Conservation (phyloP, 1,284 basidiomycete species). For the Irpex lacteus region DNA sequence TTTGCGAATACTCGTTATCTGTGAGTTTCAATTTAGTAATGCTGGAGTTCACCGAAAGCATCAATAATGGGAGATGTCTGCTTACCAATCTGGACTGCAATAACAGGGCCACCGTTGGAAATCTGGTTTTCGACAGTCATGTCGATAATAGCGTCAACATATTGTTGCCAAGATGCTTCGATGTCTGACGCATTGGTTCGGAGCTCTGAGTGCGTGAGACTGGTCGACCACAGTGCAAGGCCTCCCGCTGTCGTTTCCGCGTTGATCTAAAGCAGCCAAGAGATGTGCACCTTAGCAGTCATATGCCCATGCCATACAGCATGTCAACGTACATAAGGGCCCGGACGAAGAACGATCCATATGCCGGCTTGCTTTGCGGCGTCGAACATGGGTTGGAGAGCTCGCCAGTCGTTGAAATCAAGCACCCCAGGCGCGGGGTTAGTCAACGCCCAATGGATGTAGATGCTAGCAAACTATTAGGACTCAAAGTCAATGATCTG, state of each 20-base stretch:
- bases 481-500: not conserved
- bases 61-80: not conserved
- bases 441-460: slow-evolving; percentile 71
- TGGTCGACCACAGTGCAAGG: slow-evolving; percentile 75
- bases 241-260: slow-evolving; percentile 82
- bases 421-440: slow-evolving; percentile 75
- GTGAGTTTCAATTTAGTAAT: slow-evolving; percentile 1
- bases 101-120: slow-evolving; percentile 67
- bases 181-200: slow-evolving; percentile 72
- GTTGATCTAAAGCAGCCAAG: slow-evolving; percentile 57
- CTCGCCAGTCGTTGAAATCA: slow-evolving; percentile 69
- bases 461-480: slow-evolving; percentile 44
- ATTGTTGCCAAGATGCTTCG: slow-evolving; percentile 66
- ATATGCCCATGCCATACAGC: too few relatives aligned
- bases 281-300: too few relatives aligned
- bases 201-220: slow-evolving; percentile 61
- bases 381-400: slow-evolving; percentile 58
- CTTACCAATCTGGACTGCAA: slow-evolving; percentile 70
- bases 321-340: slow-evolving; percentile 16
- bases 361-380: slow-evolving; percentile 42
- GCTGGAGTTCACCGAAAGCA: not conserved
- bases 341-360: slow-evolving; percentile 46
- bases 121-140: slow-evolving; percentile 55
- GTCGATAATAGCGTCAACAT: slow-evolving; percentile 61
- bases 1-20: slow-evolving; percentile 79